Evolutionary conservation across 192 early-diverging fungal species (phyloP).

Genomic region (Gonapodya sp.): DNA sequence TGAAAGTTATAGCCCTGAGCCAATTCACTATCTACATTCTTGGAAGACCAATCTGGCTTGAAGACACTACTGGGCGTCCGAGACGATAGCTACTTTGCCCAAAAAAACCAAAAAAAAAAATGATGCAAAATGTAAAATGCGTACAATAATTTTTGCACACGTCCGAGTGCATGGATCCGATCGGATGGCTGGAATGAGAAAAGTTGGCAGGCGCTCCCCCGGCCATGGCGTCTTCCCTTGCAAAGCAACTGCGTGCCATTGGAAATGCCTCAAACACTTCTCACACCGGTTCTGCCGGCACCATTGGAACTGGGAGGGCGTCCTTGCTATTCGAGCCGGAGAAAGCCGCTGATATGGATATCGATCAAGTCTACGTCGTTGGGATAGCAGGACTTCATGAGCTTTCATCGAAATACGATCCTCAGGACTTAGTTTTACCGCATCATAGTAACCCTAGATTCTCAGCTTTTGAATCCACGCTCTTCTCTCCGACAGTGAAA

Average conservation of each 20-base stretch:
- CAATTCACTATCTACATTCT: too few species aligned
- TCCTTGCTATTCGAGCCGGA: slow-evolving; percentile 74
- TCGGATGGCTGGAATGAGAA: too few species aligned
- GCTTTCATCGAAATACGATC: slow-evolving; percentile 29
- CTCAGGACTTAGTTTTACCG: neutral
- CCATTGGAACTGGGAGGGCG: slow-evolving; percentile 45
- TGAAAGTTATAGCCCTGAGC: too few species aligned
- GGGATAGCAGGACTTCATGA: slow-evolving; percentile 70
- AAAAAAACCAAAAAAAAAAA: too few species aligned
- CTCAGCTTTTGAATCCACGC: slow-evolving; percentile 47
- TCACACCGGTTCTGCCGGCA: neutral
- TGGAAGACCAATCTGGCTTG: neutral
- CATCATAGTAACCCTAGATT: slow-evolving; percentile 29
- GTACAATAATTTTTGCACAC: too few species aligned
- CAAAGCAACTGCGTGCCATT: neutral
- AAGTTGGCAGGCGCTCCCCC: too few species aligned
- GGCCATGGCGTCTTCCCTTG: too few species aligned
- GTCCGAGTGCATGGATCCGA: too few species aligned
- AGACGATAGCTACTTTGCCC: too few species aligned
- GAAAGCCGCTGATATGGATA: slow-evolving; percentile 81
- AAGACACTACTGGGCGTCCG: too few species aligned
- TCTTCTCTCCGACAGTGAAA: slow-evolving; percentile 78
- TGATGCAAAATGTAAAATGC: too few species aligned
- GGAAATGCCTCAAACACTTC: neutral
- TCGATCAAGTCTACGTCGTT: slow-evolving; percentile 76